phyloP scores from a whole-genome alignment of 2,329 filamentous ascomycete genomes.

The Bipolaris victoriae region DNA sequence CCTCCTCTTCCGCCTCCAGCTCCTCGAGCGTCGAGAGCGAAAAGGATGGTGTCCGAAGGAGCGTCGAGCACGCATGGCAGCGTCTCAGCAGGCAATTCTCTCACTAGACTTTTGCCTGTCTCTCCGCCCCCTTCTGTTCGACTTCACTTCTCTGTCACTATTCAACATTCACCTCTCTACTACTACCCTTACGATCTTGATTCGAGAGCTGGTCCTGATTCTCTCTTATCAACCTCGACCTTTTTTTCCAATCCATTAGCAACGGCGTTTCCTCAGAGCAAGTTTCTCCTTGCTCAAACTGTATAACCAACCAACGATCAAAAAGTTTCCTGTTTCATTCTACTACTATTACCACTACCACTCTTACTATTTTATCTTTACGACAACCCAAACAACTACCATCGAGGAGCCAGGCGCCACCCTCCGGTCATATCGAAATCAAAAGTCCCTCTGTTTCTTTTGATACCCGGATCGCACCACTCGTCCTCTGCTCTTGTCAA shows the following conservation, averaged over 20 bases:
- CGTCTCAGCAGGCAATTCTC: slow-evolving; percentile 44
- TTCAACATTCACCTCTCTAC: slow-evolving; percentile 1
- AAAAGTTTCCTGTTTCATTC: slow-evolving; percentile 26
- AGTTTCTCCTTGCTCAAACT: slow-evolving; percentile 11
- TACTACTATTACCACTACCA: background rate
- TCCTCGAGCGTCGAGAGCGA: slow-evolving; percentile 33
- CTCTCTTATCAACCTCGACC: slow-evolving; percentile 40
- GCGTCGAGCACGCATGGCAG: slow-evolving; percentile 47
- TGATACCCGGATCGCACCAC: slow-evolving; percentile 15
- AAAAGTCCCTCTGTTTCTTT: slow-evolving; percentile 4
- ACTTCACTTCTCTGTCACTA: slow-evolving; percentile 9
- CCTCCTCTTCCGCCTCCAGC: slow-evolving; percentile 32
- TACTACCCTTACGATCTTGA: background rate
- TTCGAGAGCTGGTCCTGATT: slow-evolving; percentile 50
- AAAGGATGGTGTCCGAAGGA: slow-evolving; percentile 39
- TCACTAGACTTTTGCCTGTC: slow-evolving; percentile 22
- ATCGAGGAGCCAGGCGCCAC: slow-evolving; percentile 45
- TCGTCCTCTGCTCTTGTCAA: slow-evolving; percentile 21
- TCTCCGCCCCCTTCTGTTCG: background rate
- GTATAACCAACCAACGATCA: slow-evolving; percentile 11
- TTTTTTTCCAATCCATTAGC: slow-evolving; percentile 7
- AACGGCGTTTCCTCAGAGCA: slow-evolving; percentile 17
- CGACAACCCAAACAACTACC: slow-evolving; percentile 38
- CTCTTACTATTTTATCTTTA: background rate
- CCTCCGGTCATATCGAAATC: slow-evolving; percentile 10